Evolutionary conservation across 2,329 filamentous ascomycete genomes (phyloP), one percentile per base, ranked within the genome.

Genomic region (Neopestalotiopsis rosae): DNA sequence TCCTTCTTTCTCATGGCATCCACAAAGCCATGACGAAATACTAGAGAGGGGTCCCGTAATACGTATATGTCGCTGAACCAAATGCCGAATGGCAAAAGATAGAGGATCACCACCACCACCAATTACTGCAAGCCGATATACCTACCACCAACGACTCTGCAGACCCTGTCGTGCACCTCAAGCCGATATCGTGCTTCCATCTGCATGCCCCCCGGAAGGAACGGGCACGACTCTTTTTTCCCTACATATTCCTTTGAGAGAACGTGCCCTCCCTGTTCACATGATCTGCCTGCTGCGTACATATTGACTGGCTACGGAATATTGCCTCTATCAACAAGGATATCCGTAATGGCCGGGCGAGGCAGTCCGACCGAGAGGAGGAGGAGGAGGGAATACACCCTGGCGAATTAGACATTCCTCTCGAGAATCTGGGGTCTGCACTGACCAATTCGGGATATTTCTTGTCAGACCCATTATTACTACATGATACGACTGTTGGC

Each of bases 391-490:
- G 45, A 52, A 52, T 52, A 30, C 14, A 61, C 57, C 57, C 57
- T 61, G 57, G 57, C 57, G 14, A 38, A 38, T 13, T 20, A n/a
- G 57, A 7, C 30, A 61, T 17, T 17, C 17, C 13, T 61, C 32
- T 61, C n/a, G 1, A 32, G 52, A 49, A 61, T 59, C 65, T 32
- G 56, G 65, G 65, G 65, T 67, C 65, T 67, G 65, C 65, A 61
- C 59, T 67, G 65, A 42, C 65, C 56, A 30, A 40, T 30, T 59
- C 56, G 65, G 52, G 65, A 61, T 40, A 61, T 45, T 40, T 38
- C 28, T 24, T 40, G 57, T 59, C 10, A 13, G 12, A 59, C 24
- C 20, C 17, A 20, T 52, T 38, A 38, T 38, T 10, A 38, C 45
- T 52, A 17, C 17, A 52, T n/a, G 24, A 28, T 52, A n/a, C 45